These are phyloP conservation scores for Komagataella pseudopastoris DNA, from an alignment of 805 yeast species.

Conservation along the genomic window DNA sequence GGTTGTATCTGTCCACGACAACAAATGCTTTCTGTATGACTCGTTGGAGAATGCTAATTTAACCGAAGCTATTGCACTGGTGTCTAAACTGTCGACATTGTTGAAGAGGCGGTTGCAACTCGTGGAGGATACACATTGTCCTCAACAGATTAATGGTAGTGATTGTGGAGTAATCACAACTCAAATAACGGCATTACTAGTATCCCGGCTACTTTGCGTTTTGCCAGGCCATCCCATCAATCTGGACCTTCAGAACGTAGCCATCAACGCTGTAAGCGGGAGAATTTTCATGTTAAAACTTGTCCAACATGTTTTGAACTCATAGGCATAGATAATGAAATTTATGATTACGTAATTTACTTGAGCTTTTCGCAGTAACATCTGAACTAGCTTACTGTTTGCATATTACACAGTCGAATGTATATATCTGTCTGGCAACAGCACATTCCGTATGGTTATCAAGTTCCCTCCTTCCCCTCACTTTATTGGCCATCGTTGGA, in stretches of 20 bases:
- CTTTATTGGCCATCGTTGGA: constrained; percentile 50
- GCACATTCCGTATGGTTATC: constrained; percentile 63
- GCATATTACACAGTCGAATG: background rate
- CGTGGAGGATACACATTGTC: constrained; percentile 18
- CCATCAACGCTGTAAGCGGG: constrained; percentile 33
- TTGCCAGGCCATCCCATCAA: constrained; percentile 17
- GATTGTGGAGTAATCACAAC: constrained; percentile 46
- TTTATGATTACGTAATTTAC: background rate
- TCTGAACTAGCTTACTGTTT: background rate
- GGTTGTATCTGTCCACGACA: constrained; percentile 33
- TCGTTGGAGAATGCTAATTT: constrained; percentile 35
- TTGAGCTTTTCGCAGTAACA: background rate
- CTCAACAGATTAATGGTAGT: constrained; percentile 52
- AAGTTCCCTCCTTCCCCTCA: constrained; percentile 70
- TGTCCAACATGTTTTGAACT: background rate
- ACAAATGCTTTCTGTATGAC: constrained; percentile 42
- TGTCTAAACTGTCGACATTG: constrained; percentile 16
- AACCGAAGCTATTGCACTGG: constrained; percentile 18
- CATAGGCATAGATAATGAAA: background rate
- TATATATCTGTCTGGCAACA: background rate
- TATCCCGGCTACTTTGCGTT: constrained; percentile 18
- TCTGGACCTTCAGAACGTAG: constrained; percentile 24
- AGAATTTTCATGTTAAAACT: constrained; percentile 23
- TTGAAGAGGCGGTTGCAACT: constrained; percentile 11
- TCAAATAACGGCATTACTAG: constrained; percentile 21